Evolutionary conservation across 2,329 filamentous ascomycete species (phyloP), one percentile per base, ranked within the genome.

Genomic region (Fusarium sororula): DNA sequence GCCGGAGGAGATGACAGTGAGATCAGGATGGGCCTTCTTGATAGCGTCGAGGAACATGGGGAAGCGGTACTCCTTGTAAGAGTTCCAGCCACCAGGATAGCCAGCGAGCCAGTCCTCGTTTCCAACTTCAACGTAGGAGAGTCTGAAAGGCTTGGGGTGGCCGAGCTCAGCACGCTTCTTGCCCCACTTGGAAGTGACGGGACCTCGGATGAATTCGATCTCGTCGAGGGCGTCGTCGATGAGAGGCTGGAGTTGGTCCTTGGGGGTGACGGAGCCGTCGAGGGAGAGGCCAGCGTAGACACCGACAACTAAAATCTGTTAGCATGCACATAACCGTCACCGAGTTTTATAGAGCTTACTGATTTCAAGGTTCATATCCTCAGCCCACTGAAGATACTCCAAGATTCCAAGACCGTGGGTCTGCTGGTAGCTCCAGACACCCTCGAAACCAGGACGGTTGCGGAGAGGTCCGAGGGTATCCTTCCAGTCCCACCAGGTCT

Each of bases 101-200:
- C 85, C 85, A 32, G 84, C 86, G 8, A 92, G 85, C 83, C 88
- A 89, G 75, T 93, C 91, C 78, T 93, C 91, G 78, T 93, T 93
- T 66, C 91, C 91, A 48, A 93, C 82, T 80, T 93, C 91, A 62
- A 93, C 88, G 74, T 88, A 91, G 17, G 87, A 83, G 55, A 93
- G 84, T 37, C 79, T 83, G 82, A 89, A 93, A 0, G 91, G 91
- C 66, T 90, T 84, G 0, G 89, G 86, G 74, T 92, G 88, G 7
- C 91, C 91, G 6, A 91, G 84, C 48, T 86, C 81, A 12, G 89
- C 90, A 24, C 91, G 89, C 12, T 86, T 80, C 8, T 86, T 84
- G 20, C 91, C 90, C 83, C 88, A 91, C 30, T 84, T 85, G 3
- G 88, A 89, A 51, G 84, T 82, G 3, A 81, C 79, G 42, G 87